A percentile compares a stretch with the other conserved stretches of the same genome.
Evolutionary conservation across 441 rosid species (phyloP).

Genomic region (Erodium chrysanthum): DNA sequence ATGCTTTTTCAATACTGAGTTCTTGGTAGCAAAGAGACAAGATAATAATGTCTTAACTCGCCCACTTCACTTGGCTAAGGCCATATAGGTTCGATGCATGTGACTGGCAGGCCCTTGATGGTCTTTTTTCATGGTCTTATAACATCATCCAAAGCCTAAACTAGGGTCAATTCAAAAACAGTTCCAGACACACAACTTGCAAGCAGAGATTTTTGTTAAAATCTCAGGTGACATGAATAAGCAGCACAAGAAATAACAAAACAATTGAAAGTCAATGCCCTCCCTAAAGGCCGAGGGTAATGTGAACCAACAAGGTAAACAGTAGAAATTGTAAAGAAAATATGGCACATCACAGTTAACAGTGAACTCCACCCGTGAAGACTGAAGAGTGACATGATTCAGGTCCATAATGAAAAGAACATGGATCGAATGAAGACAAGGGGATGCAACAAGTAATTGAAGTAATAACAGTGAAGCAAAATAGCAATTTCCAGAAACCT

Average conservation of each 20-base stretch:
- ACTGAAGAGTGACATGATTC: neutral
- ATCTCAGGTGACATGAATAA: neutral
- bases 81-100: neutral
- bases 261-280: neutral
- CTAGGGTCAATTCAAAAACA: constrained; percentile 2
- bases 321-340: neutral
- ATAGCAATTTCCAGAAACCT: constrained; percentile 1
- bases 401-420: neutral
- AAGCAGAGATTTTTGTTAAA: constrained; percentile 2
- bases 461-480: neutral
- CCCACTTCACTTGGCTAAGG: constrained; percentile 7
- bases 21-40: constrained; percentile 9
- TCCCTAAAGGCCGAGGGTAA: neutral
- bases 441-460: neutral
- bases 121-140: neutral
- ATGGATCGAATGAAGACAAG: neutral
- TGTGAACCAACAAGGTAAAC: neutral
- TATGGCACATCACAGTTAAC: neutral
- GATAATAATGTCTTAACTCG: neutral
- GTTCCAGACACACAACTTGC: constrained; percentile 1
- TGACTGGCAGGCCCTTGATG: neutral
- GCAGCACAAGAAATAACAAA: neutral
- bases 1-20: constrained; percentile 4
- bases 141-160: neutral
- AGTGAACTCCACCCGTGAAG: constrained; percentile 5